Evolutionary conservation across 164 flowering plant species (phyloP).

Genomic region (Macadamia integrifolia): DNA sequence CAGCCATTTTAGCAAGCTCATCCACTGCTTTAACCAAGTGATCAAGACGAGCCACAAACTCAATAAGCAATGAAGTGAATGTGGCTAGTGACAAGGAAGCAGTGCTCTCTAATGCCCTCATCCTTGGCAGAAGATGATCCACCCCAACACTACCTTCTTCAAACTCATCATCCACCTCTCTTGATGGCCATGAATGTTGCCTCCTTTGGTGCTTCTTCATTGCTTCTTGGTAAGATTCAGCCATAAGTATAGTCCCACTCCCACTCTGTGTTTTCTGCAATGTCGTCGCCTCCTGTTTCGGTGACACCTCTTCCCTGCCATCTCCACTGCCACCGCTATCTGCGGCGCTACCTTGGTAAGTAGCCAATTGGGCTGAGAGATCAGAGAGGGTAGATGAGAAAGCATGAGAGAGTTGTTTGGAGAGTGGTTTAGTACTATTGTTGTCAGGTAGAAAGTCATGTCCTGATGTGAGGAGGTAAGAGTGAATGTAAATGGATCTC

Average conservation of each 20-base stretch:
- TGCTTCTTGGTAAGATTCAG: constrained; percentile 20
- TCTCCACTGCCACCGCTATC: neutral
- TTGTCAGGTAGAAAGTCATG: constrained; percentile 20
- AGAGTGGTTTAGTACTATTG: constrained; percentile 22
- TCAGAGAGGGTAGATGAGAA: constrained; percentile 28
- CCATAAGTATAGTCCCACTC: neutral
- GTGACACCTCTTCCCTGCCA: neutral
- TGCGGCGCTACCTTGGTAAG: neutral
- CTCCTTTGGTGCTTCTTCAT: constrained; percentile 29
- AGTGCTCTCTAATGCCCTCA: constrained; percentile 43
- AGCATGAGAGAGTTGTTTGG: constrained; percentile 31
- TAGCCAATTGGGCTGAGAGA: constrained; percentile 14
- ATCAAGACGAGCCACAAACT: constrained; percentile 58
- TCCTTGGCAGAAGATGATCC: constrained; percentile 12
- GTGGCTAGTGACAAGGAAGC: constrained; percentile 54
- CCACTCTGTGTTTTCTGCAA: neutral
- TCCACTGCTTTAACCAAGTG: constrained; percentile 63
- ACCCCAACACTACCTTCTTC: constrained; percentile 15
- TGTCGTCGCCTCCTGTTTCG: too few species aligned
- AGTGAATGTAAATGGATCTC: constrained; percentile 56
- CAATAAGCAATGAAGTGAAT: constrained; percentile 58
- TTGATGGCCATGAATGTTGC: constrained; percentile 33
- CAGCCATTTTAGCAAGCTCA: constrained; percentile 45
- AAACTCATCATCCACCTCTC: constrained; percentile 28
- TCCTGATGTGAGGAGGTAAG: constrained; percentile 47